Evolutionary conservation across 352 stramenopile species (phyloP).

Genomic region (Globisporangium radiosum): DNA sequence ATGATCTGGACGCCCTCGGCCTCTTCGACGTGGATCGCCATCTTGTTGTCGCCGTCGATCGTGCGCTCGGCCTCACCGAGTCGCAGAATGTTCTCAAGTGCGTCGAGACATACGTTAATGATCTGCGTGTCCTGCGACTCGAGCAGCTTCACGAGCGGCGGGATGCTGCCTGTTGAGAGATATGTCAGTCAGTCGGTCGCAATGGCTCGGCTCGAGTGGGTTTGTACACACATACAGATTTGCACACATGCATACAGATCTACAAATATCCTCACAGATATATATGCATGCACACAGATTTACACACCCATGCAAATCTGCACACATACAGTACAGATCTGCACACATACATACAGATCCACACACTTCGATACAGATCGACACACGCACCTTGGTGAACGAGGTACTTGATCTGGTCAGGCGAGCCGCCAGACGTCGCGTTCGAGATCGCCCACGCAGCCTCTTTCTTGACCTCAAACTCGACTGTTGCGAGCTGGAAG

Average conservation of each 20-base stretch:
- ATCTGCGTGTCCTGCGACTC: slow-evolving; percentile 93
- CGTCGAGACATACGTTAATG: slow-evolving; percentile 96
- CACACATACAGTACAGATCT: neutral
- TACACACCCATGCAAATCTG: neutral
- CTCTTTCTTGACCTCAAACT: slow-evolving; percentile 95
- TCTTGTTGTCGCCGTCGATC: slow-evolving; percentile 88
- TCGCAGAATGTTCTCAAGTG: slow-evolving; percentile 92
- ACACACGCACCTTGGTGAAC: slow-evolving; percentile 83
- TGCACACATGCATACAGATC: no score
- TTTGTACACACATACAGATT: no score
- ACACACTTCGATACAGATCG: no score
- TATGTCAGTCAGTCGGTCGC: neutral
- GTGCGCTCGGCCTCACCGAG: slow-evolving; percentile 85
- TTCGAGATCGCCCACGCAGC: slow-evolving; percentile 83
- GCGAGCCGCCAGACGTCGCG: slow-evolving; percentile 88
- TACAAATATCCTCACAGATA: no score
- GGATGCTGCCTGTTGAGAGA: slow-evolving; percentile 85
- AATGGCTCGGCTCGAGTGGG: no score
- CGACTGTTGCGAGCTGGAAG: slow-evolving; percentile 91
- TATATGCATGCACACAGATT: no score
- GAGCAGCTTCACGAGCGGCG: slow-evolving; percentile 93
- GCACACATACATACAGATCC: no score
- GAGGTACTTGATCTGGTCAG: slow-evolving; percentile 95
- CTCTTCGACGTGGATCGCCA: slow-evolving; percentile 95
- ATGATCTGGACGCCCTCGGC: slow-evolving; percentile 95